Conservation (phyloP, 2,329 filamentous ascomycete species). For the Aspergillus amoenus region DNA sequence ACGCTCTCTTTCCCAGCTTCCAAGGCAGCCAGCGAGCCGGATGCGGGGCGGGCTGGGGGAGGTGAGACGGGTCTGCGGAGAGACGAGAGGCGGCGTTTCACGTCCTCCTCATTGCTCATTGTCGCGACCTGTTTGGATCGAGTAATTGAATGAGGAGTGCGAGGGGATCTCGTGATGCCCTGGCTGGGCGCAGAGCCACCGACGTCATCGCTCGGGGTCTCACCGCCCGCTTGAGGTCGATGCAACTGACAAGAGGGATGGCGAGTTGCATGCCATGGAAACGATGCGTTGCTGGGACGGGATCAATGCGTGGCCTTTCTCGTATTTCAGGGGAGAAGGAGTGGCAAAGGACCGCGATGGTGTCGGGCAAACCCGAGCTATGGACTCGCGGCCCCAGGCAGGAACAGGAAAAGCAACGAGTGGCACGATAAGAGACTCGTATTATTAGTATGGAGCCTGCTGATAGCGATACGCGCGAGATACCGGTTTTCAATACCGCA, state of each 20-base stretch:
- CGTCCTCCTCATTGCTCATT: neutral
- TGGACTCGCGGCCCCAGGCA: neutral
- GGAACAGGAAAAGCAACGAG: neutral
- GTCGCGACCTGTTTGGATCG: neutral
- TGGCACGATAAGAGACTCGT: neutral
- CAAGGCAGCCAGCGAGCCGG: constrained; percentile 41
- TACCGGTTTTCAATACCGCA: neutral
- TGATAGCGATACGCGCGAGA: neutral
- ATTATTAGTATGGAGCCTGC: too few species aligned
- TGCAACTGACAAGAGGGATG: too few species aligned
- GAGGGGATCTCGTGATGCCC: neutral
- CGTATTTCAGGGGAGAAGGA: too few species aligned
- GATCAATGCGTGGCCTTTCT: neutral
- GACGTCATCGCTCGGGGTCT: neutral
- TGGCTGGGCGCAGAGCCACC: neutral
- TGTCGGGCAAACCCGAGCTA: neutral
- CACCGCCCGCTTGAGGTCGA: neutral
- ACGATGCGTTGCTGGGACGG: neutral
- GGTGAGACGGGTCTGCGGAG: constrained; percentile 1
- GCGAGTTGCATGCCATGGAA: too few species aligned
- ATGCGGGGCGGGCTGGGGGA: neutral
- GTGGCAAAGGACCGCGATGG: neutral
- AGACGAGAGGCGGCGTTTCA: neutral
- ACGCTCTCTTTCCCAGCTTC: constrained; percentile 53
- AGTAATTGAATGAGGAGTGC: neutral